phyloP scores from a whole-genome alignment of 306 rosid species.

The Benincasa hispida region DNA sequence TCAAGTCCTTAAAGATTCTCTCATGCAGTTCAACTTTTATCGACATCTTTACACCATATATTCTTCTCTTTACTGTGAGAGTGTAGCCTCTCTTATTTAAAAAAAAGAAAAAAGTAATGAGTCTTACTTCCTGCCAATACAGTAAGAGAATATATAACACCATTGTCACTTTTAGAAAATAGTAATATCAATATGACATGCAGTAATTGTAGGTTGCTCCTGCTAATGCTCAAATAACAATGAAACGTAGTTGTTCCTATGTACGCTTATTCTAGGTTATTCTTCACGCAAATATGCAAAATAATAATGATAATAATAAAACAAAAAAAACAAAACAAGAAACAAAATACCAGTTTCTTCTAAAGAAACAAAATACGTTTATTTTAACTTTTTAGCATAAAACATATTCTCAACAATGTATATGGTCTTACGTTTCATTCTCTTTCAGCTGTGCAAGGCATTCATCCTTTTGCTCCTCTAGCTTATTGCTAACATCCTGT shows the following conservation, averaged over 20 bases:
- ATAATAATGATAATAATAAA: no score
- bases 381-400: not conserved
- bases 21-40: not conserved
- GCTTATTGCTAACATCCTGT: constrained; percentile 82
- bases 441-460: constrained; percentile 83
- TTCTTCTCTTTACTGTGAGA: not conserved
- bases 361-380: not conserved
- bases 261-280: not conserved
- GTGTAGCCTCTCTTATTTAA: not conserved
- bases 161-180: not conserved
- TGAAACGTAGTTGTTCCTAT: no score
- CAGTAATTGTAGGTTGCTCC: not conserved
- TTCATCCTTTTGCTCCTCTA: constrained; percentile 93
- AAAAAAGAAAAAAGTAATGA: not conserved
- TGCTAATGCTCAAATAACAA: no score
- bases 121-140: not conserved
- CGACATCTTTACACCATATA: not conserved
- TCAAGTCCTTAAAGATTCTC: not conserved
- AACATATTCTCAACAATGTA: constrained; percentile 10
- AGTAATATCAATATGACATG: not conserved
- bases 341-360: no score
- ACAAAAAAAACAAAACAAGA: not conserved
- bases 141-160: not conserved
- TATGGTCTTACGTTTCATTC: constrained; percentile 76
- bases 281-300: not conserved